Evolutionary conservation across 2,329 filamentous ascomycete species (phyloP).

Genomic region (Podosphaera fusca): DNA sequence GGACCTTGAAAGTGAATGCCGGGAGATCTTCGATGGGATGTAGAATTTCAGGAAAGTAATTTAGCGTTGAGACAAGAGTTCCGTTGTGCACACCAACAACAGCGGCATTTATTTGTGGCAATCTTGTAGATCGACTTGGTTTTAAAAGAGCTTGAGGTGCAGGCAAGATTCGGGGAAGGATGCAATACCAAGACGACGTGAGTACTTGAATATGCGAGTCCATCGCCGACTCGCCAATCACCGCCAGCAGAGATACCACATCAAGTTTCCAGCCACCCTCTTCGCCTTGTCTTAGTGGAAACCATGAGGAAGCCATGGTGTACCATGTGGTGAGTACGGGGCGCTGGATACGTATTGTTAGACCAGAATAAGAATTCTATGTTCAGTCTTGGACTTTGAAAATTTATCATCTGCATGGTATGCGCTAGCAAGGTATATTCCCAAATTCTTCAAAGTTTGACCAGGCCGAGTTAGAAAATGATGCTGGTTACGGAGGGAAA

Average conservation of each 20-base stretch:
- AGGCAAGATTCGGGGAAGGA: slow-evolving; percentile 35
- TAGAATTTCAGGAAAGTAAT: slow-evolving; percentile 39
- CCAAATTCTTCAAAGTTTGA: too few species aligned
- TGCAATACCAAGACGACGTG: slow-evolving; percentile 32
- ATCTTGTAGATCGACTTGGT: slow-evolving; percentile 27
- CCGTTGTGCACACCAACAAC: slow-evolving; percentile 36
- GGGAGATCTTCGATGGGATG: slow-evolving; percentile 28
- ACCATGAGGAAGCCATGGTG: slow-evolving; percentile 16
- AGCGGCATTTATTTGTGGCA: slow-evolving; percentile 30
- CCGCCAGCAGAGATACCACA: slow-evolving; percentile 37
- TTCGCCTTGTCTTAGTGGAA: slow-evolving; percentile 19
- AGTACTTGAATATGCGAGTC: slow-evolving; percentile 33
- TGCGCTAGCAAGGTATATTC: too few species aligned
- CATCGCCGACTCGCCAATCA: slow-evolving; percentile 37
- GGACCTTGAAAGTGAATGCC: slow-evolving; percentile 25
- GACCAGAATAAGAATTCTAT: too few species aligned
- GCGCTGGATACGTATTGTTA: too few species aligned
- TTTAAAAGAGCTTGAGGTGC: slow-evolving; percentile 39
- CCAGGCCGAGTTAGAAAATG: too few species aligned
- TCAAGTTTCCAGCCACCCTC: slow-evolving; percentile 30
- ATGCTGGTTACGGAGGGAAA: too few species aligned
- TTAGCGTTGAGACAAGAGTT: slow-evolving; percentile 28
- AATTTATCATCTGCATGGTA: too few species aligned
- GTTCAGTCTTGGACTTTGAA: too few species aligned
- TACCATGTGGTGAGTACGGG: neutral